These are phyloP conservation scores for Sugiyamaella xylanicola DNA, from an alignment of 1,139 yeast genomes.

Conservation along the genomic window DNA sequence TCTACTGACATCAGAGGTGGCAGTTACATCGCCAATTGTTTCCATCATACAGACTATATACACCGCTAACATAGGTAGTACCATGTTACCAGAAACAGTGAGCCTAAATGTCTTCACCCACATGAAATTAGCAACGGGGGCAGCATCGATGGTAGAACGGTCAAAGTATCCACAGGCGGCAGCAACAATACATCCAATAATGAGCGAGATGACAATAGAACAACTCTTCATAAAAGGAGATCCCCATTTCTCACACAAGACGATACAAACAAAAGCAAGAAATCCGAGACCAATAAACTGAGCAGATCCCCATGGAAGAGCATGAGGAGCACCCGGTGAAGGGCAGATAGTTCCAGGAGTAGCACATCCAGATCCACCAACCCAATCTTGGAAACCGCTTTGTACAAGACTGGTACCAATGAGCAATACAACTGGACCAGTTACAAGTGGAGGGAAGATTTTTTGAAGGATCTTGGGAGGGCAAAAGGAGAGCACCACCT, in stretches of 20 bases:
- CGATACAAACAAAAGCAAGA: slow-evolving; percentile 70
- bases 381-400: slow-evolving; percentile 80
- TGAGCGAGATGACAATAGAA: slow-evolving; percentile 80
- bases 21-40: slow-evolving; percentile 90
- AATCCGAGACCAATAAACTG: slow-evolving; percentile 84
- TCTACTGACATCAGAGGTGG: slow-evolving; percentile 87
- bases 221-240: slow-evolving; percentile 94
- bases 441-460: slow-evolving; percentile 83
- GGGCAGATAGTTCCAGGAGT: slow-evolving; percentile 49
- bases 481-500: slow-evolving; percentile 68
- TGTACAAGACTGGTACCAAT: slow-evolving; percentile 71
- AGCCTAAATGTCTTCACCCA: slow-evolving; percentile 87
- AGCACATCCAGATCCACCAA: slow-evolving; percentile 72
- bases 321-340: slow-evolving; percentile 50
- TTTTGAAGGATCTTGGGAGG: slow-evolving; percentile 72
- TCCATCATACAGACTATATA: slow-evolving; percentile 84
- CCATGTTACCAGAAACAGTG: slow-evolving; percentile 76
- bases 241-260: slow-evolving; percentile 81
- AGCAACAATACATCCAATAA: slow-evolving; percentile 88
- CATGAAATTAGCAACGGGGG: slow-evolving; percentile 82
- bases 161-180: slow-evolving; percentile 87
- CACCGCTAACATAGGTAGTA: slow-evolving; percentile 79
- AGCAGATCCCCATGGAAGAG: slow-evolving; percentile 81
- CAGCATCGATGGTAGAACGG: slow-evolving; percentile 55
- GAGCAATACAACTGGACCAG: slow-evolving; percentile 86